These are phyloP conservation scores for Phytophthora melonis DNA, from an alignment of 352 stramenopile species.

Conservation along the genomic window DNA sequence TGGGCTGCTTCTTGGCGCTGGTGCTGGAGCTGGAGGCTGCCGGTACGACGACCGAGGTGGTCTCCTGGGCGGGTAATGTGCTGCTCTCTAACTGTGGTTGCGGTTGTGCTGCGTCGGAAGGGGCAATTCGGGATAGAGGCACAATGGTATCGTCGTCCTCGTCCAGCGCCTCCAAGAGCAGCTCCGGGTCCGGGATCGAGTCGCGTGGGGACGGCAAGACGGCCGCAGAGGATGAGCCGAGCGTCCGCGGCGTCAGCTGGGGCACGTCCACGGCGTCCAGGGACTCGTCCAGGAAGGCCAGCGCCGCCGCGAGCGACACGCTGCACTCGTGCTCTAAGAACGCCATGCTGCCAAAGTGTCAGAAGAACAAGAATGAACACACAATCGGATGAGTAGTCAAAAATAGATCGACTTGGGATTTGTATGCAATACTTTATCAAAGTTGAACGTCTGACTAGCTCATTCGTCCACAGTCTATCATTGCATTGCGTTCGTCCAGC, in stretches of 20 bases:
- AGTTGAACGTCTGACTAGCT: neutral
- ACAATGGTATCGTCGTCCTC: slow-evolving; percentile 3
- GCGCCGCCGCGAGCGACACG: slow-evolving; percentile 27
- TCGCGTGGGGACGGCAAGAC: neutral
- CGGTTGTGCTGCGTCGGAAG: neutral
- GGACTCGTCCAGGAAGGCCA: slow-evolving; percentile 40
- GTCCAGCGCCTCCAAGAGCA: slow-evolving; percentile 26
- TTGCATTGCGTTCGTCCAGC: too few species aligned
- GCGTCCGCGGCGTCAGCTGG: neutral
- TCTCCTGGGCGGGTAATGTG: neutral
- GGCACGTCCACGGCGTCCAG: slow-evolving; percentile 1
- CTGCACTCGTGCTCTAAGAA: slow-evolving; percentile 29
- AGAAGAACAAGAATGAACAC: neutral
- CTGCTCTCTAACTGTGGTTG: slow-evolving; percentile 20
- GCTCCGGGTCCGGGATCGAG: neutral
- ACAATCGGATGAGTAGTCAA: neutral
- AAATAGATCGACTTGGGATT: neutral
- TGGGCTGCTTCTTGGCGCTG: slow-evolving; percentile 8
- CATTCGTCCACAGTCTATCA: neutral
- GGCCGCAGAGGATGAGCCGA: neutral
- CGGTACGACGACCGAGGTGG: neutral
- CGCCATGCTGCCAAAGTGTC: slow-evolving; percentile 14
- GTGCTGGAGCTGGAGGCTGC: neutral
- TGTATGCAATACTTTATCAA: neutral
- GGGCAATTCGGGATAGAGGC: neutral